Percentiles rank a stretch among this genome's conserved stretches.
These are phyloP conservation scores for Botryobasidium botryosum DNA, from an alignment of 768 basidiomycete species.

Conservation along the genomic window DNA sequence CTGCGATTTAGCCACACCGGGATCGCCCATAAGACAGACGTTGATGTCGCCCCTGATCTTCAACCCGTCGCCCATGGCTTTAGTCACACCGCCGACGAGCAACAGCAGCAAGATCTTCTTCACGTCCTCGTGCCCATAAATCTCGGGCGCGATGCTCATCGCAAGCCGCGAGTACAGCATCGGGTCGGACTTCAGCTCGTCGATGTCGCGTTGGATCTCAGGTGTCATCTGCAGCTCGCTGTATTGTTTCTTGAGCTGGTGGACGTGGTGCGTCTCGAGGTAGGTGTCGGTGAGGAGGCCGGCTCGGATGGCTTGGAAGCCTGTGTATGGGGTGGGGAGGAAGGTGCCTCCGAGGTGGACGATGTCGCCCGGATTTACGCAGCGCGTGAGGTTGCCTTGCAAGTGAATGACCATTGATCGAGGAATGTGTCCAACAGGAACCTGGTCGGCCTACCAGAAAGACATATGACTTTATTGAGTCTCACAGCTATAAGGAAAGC, in stretches of 20 bases:
- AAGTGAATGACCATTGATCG: constrained; percentile 97
- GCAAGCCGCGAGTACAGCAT: constrained; percentile 78
- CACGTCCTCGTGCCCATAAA: constrained; percentile 93
- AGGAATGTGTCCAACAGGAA: constrained; percentile 97
- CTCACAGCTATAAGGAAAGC: too few species aligned
- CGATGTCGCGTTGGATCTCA: constrained; percentile 53
- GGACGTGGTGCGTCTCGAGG: constrained; percentile 76
- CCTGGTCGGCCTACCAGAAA: constrained; percentile 76
- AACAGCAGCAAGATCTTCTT: constrained; percentile 90
- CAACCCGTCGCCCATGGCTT: constrained; percentile 92
- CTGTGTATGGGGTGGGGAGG: constrained; percentile 93
- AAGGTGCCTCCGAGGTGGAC: constrained; percentile 94
- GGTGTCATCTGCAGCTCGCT: constrained; percentile 85
- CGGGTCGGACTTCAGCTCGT: constrained; percentile 51
- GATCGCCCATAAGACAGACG: constrained; percentile 97
- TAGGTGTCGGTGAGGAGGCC: constrained; percentile 96
- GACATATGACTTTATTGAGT: constrained; percentile 3
- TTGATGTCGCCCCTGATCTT: constrained; percentile 98
- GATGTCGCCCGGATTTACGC: constrained; percentile 90
- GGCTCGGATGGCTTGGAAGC: constrained; percentile 91
- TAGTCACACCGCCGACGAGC: constrained; percentile 91
- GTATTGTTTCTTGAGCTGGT: constrained; percentile 96
- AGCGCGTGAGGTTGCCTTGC: constrained; percentile 73
- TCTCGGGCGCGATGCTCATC: constrained; percentile 92
- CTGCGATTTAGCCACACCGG: constrained; percentile 97